phyloP scores from a whole-genome alignment of 495 filamentous ascomycete species.

The Talaromyces ruber region DNA sequence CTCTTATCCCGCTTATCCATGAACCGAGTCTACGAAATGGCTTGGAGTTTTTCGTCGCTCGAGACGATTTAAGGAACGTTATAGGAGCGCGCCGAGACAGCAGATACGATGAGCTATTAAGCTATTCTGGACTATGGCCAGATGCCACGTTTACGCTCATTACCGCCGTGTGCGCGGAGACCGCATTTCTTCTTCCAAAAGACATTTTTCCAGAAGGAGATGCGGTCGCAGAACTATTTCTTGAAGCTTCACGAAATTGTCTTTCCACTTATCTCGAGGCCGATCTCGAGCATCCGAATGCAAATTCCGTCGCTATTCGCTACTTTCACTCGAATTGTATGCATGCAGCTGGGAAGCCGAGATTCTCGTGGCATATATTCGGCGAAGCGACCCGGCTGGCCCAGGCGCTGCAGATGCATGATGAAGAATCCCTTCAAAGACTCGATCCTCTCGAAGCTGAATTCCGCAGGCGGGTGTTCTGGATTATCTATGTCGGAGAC shows the following conservation, averaged over 20 bases:
- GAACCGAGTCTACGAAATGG: conserved; percentile 18
- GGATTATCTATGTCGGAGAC: conserved; percentile 22
- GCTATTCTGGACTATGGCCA: conserved; percentile 13
- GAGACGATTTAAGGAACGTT: background rate
- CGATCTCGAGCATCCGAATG: conserved; percentile 20
- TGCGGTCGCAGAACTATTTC: conserved; percentile 11
- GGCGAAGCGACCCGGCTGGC: conserved; percentile 21
- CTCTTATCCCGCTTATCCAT: conserved; percentile 22
- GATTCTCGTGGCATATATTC: conserved; percentile 22
- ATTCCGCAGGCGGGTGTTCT: conserved; percentile 19
- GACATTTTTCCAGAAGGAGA: conserved; percentile 15
- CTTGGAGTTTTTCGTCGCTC: conserved; percentile 11
- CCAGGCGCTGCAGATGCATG: conserved; percentile 21
- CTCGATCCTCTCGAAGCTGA: conserved; percentile 16
- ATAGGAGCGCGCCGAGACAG: background rate
- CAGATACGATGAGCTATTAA: conserved; percentile 8
- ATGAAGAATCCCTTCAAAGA: conserved; percentile 16
- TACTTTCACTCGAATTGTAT: conserved; percentile 24
- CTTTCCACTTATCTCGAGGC: conserved; percentile 15
- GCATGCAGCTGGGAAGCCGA: conserved; percentile 19
- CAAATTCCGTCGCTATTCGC: conserved; percentile 19
- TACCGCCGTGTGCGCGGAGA: conserved; percentile 17
- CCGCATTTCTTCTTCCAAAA: conserved; percentile 15
- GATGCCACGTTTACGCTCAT: conserved; percentile 19
- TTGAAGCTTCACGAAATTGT: conserved; percentile 13